Conservation (phyloP, 2,329 filamentous ascomycete species). For the Phialocephala subalpina region DNA sequence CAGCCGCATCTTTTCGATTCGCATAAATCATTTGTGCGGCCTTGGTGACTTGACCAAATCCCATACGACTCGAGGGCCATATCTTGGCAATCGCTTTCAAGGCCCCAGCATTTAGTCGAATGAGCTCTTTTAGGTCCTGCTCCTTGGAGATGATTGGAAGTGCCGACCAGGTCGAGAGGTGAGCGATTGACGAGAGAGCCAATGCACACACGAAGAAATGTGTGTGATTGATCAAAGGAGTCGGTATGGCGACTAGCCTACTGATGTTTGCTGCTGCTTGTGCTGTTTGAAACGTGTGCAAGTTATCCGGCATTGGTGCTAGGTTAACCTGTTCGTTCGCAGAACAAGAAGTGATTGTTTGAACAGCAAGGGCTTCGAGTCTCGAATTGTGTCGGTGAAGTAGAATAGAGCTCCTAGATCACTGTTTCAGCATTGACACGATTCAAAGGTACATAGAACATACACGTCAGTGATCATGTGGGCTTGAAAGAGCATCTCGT, state of each 20-base stretch:
- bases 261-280: slow-evolving; percentile 81
- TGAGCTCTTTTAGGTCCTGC: slow-evolving; percentile 73
- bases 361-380: slow-evolving; percentile 66
- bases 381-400: slow-evolving; percentile 82
- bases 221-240: slow-evolving; percentile 74
- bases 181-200: slow-evolving; percentile 79
- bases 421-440: background rate
- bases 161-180: slow-evolving; percentile 79
- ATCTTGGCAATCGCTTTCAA: slow-evolving; percentile 32
- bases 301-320: background rate
- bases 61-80: slow-evolving; percentile 58
- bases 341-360: slow-evolving; percentile 68
- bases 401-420: slow-evolving; percentile 67
- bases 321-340: slow-evolving; percentile 47
- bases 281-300: slow-evolving; percentile 81
- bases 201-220: slow-evolving; percentile 85
- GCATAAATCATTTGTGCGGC: slow-evolving; percentile 75
- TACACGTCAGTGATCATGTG: slow-evolving; percentile 73
- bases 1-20: slow-evolving; percentile 22
- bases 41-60: slow-evolving; percentile 74
- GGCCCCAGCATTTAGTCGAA: slow-evolving; percentile 71
- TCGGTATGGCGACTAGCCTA: slow-evolving; percentile 75
- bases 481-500: slow-evolving; percentile 92
- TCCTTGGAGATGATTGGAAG: slow-evolving; percentile 67
- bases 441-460: slow-evolving; percentile 18